phyloP scores from a whole-genome alignment of 2,329 filamentous ascomycete genomes.

The Pseudogymnoascus sp. region DNA sequence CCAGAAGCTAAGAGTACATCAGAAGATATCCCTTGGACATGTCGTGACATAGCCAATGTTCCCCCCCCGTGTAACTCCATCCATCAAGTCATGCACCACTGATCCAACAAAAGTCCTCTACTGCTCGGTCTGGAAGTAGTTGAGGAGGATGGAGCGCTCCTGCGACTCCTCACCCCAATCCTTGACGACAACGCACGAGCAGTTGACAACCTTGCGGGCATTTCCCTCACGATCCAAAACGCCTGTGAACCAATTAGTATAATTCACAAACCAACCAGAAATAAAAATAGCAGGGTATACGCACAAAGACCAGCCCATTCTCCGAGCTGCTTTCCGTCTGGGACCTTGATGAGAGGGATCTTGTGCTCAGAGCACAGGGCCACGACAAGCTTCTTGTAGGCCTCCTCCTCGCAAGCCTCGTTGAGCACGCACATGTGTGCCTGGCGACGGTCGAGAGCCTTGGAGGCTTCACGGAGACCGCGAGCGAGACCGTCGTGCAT shows the following conservation, averaged over 20 bases:
- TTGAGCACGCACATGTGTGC: slow-evolving; percentile 99
- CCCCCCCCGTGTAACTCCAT: slow-evolving; percentile 24
- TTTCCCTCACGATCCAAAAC: slow-evolving; percentile 99
- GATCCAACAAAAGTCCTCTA: slow-evolving; percentile 34
- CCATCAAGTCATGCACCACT: slow-evolving; percentile 17
- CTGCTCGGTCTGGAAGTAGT: slow-evolving; percentile 98
- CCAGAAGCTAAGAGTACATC: slow-evolving; percentile 24
- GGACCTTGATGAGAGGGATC: slow-evolving; percentile 99
- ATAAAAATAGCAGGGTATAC: slow-evolving; percentile 37
- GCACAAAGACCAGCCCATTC: slow-evolving; percentile 99
- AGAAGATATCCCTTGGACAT: slow-evolving; percentile 22
- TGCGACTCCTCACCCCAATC: slow-evolving; percentile 99
- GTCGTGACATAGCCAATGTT: slow-evolving; percentile 23
- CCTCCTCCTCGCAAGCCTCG: slow-evolving; percentile 99
- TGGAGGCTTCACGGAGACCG: slow-evolving; percentile 95
- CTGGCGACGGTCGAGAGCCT: slow-evolving; percentile 96
- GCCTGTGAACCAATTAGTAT: slow-evolving; percentile 45
- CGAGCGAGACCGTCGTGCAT: slow-evolving; percentile 99
- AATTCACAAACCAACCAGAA: slow-evolving; percentile 12
- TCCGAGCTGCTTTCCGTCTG: slow-evolving; percentile 98
- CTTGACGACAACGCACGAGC: slow-evolving; percentile 99
- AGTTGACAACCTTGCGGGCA: slow-evolving; percentile 99
- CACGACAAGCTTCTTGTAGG: slow-evolving; percentile 99
- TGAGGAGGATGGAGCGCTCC: slow-evolving; percentile 97
- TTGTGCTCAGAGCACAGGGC: slow-evolving; percentile 99